Percentiles rank a stretch among this genome's conserved stretches.
Evolutionary conservation across 108 stramenopile genomes (phyloP).

Genomic region (Nitzschia putrida): DNA sequence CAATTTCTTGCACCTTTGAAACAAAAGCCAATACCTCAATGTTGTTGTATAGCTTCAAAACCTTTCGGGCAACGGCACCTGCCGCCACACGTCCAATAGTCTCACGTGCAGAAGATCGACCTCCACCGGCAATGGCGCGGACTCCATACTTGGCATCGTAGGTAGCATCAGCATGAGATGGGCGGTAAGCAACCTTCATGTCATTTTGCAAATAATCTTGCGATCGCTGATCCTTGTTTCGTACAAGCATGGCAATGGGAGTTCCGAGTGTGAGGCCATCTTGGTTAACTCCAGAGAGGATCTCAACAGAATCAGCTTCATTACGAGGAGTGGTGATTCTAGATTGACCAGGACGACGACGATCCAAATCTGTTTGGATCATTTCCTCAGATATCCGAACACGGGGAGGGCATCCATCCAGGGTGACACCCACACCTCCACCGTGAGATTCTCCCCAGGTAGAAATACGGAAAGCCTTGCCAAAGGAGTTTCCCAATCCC

Average conservation of each 20-base stretch:
- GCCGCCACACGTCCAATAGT: slow-evolving; percentile 99
- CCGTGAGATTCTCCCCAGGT: slow-evolving; percentile 99
- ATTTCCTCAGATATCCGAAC: slow-evolving; percentile 86
- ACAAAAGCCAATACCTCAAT: slow-evolving; percentile 96
- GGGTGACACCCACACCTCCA: slow-evolving; percentile 92
- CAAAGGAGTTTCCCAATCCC: slow-evolving; percentile 95
- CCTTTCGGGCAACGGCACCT: slow-evolving; percentile 95
- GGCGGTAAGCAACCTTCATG: slow-evolving; percentile 95
- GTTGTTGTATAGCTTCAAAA: slow-evolving; percentile 82
- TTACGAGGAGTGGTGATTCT: slow-evolving; percentile 97
- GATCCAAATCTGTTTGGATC: slow-evolving; percentile 93
- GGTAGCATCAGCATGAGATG: slow-evolving; percentile 96
- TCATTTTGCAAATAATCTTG: slow-evolving; percentile 95
- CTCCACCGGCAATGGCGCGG: slow-evolving; percentile 96
- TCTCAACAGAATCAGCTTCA: slow-evolving; percentile 94
- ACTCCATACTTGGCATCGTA: slow-evolving; percentile 99
- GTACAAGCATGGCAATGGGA: slow-evolving; percentile 96
- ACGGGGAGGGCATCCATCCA: slow-evolving; percentile 97
- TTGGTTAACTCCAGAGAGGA: slow-evolving; percentile 88
- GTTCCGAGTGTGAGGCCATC: slow-evolving; percentile 92
- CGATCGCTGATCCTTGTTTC: slow-evolving; percentile 91
- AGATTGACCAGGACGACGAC: slow-evolving; percentile 90
- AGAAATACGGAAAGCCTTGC: slow-evolving; percentile 95
- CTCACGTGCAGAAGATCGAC: slow-evolving; percentile 93
- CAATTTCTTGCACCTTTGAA: slow-evolving; percentile 87